Evolutionary conservation across 2,329 filamentous ascomycete genomes (phyloP), one percentile per base, ranked within the genome.

Genomic region (Penicillium sp.): DNA sequence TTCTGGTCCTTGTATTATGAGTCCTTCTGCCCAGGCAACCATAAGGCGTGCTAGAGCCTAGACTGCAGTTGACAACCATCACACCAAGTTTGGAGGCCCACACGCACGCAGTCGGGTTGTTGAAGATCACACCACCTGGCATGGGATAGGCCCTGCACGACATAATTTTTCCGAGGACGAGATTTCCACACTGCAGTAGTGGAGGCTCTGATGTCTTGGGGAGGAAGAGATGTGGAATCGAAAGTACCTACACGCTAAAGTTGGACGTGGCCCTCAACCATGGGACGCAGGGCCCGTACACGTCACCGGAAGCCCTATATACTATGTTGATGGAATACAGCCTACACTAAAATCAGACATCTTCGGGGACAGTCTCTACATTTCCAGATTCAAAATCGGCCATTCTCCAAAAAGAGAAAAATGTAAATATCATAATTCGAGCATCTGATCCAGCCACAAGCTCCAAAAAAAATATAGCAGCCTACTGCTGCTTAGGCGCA

Each of bases 401-500:
- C 19, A 42, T 35, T 45, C 4, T 30, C 5, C 10, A n/a, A 22
- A 28, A 7, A 26, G 15, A 26, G 8, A 26, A 24, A 28, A 40
- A n/a, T 19, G 17, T 10, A n/a, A 51, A 51, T 38, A 30, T 54
- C 51, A 40, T 40, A 10, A 49, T 1, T 44, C 9, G 45, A 58
- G 35, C 47, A 58, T 44, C 26, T 22, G 44, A 50, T 57, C 55
- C 55, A 40, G 44, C 42, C 28, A 49, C 33, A 35, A 50, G 33
- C 17, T 51, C 45, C 6, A 6, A 53, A 40, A 56, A 51, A 40
- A 56, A 51, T 28, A 7, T 26, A 50, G 53, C 24, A 51, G 56
- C 53, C 62, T 68, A 68, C 50, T 57, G n/a, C 26, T 35, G 38
- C 63, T 70, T 69, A 19, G 66, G 60, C 30, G 67, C 79, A 45